Percentiles rank a stretch among this genome's conserved stretches.
phyloP scores from a whole-genome alignment of 768 basidiomycete genomes.

The Pulveroboletus sp. region DNA sequence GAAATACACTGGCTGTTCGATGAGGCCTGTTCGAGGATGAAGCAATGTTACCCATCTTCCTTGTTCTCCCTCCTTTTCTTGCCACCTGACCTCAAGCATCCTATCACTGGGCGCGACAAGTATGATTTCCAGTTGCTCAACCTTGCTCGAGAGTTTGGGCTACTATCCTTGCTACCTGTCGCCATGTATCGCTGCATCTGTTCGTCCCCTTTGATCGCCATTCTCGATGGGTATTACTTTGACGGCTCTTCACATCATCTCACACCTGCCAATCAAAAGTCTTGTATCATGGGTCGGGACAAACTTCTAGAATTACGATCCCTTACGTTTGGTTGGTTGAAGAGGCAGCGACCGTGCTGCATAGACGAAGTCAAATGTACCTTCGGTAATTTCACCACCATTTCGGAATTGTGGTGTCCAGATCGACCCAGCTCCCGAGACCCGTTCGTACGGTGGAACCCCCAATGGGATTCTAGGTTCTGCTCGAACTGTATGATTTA shows the following conservation, averaged over 20 bases:
- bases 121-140: slow-evolving; percentile 25
- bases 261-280: slow-evolving; percentile 20
- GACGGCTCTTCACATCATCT: slow-evolving; percentile 15
- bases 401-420: slow-evolving; percentile 19
- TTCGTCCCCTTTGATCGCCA: slow-evolving; percentile 14
- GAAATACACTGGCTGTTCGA: slow-evolving; percentile 22
- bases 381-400: slow-evolving; percentile 19
- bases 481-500: slow-evolving; percentile 17
- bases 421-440: slow-evolving; percentile 18
- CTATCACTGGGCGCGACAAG: slow-evolving; percentile 20
- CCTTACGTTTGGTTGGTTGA: slow-evolving; percentile 20
- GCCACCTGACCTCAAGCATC: slow-evolving; percentile 17
- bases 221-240: slow-evolving; percentile 23
- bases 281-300: slow-evolving; percentile 23
- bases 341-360: slow-evolving; percentile 10
- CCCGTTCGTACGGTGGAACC: slow-evolving; percentile 22
- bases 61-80: slow-evolving; percentile 23
- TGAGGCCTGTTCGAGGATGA: slow-evolving; percentile 19
- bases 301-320: slow-evolving; percentile 20
- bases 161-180: slow-evolving; percentile 21
- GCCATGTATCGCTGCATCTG: slow-evolving; percentile 24
- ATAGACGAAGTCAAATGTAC: slow-evolving; percentile 19
- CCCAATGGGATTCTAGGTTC: slow-evolving; percentile 19
- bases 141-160: slow-evolving; percentile 19
- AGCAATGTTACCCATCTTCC: slow-evolving; percentile 22